Evolutionary conservation across 2,329 filamentous ascomycete genomes (phyloP).

Genomic region (Proliferodiscus dingleyae): DNA sequence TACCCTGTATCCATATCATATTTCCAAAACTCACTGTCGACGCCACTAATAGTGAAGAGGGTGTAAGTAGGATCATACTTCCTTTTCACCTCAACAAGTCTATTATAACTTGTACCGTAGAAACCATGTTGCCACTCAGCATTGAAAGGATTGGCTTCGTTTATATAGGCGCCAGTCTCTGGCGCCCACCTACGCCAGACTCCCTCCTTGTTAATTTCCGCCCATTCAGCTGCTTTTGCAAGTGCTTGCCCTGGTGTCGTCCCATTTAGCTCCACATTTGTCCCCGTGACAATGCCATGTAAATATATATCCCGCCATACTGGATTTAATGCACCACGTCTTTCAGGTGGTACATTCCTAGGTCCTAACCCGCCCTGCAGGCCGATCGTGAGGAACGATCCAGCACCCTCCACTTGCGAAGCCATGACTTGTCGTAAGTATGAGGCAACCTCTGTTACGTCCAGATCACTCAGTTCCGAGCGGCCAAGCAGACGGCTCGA

Average conservation of each 20-base stretch:
- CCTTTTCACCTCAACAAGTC: slow-evolving; percentile 12
- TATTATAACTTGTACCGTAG: slow-evolving; percentile 33
- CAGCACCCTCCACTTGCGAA: slow-evolving; percentile 27
- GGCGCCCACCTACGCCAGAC: slow-evolving; percentile 22
- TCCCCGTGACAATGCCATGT: slow-evolving; percentile 4
- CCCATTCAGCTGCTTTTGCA: slow-evolving; percentile 14
- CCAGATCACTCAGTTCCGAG: slow-evolving; percentile 32
- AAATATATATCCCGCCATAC: slow-evolving; percentile 9
- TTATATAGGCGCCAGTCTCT: slow-evolving; percentile 40
- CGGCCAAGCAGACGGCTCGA: slow-evolving; percentile 34
- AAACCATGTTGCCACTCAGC: slow-evolving; percentile 38
- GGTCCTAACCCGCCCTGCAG: slow-evolving; percentile 8
- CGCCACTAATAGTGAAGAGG: slow-evolving; percentile 10
- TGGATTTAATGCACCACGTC: slow-evolving; percentile 7
- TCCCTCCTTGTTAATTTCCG: slow-evolving; percentile 27
- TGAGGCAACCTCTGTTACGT: slow-evolving; percentile 23
- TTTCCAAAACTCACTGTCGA: slow-evolving; percentile 15
- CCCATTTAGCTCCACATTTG: not conserved
- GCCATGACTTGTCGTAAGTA: slow-evolving; percentile 25
- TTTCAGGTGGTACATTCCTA: not conserved
- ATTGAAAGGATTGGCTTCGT: slow-evolving; percentile 44
- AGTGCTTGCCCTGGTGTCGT: not conserved
- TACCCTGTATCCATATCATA: slow-evolving; percentile 8
- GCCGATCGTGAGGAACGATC: slow-evolving; percentile 26
- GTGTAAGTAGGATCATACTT: slow-evolving; percentile 11